These are phyloP conservation scores for Yamagishiella unicocca DNA, from an alignment of 139 green algal genomes.

Conservation along the genomic window DNA sequence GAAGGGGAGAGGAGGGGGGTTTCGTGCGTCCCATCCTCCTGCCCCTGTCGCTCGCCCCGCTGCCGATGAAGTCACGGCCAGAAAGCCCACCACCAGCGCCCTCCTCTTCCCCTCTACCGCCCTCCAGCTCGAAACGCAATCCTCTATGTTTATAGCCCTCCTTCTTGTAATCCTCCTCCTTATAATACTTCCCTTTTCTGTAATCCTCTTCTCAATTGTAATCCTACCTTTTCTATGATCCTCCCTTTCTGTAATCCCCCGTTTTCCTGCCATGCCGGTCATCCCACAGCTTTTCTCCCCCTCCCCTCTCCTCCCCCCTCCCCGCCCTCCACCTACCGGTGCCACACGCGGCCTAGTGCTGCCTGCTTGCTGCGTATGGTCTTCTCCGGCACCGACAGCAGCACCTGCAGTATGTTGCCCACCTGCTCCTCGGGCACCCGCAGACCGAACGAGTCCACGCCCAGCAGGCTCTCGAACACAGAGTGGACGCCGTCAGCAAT, in stretches of 20 bases:
- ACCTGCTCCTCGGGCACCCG: constrained; percentile 15
- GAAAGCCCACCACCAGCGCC: background rate
- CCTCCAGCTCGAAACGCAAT: background rate
- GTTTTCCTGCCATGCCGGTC: background rate
- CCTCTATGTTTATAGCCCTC: too few relatives aligned
- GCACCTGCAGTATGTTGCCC: background rate
- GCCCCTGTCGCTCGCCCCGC: background rate
- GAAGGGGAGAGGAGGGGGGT: background rate
- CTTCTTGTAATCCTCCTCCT: too few relatives aligned
- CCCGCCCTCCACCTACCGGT: constrained; percentile 11
- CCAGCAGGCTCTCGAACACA: constrained; percentile 47
- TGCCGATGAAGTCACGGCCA: background rate
- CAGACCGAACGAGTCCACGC: constrained; percentile 12
- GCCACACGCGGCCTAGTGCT: constrained; percentile 42
- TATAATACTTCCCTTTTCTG: background rate
- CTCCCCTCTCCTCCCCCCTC: too few relatives aligned
- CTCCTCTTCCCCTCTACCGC: background rate
- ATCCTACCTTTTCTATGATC: background rate
- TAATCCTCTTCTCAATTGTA: background rate
- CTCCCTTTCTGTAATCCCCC: background rate
- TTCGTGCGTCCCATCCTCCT: background rate
- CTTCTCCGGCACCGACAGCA: background rate
- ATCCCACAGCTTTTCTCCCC: too few relatives aligned
- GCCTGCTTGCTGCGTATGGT: constrained; percentile 29
- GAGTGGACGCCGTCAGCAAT: constrained; percentile 63